Percentiles rank a stretch among this genome's conserved stretches.
Evolutionary conservation across 108 stramenopile species (phyloP).

Genomic region (Nitzschia putrida): DNA sequence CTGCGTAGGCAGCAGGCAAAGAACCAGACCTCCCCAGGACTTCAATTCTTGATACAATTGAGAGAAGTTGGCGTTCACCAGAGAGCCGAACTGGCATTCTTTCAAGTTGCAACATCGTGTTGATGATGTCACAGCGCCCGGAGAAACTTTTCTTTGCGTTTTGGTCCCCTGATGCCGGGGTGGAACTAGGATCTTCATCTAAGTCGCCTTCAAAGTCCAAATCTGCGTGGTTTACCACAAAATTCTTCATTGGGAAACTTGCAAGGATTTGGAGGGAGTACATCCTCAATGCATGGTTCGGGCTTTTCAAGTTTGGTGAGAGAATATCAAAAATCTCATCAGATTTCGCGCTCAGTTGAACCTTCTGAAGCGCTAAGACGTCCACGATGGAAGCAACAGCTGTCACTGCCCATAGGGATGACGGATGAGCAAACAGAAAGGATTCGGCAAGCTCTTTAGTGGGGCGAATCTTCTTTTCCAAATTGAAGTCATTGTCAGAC

Average conservation of each 20-base stretch:
- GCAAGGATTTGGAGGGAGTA: conserved; percentile 72
- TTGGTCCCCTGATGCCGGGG: conserved; percentile 2
- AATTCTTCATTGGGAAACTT: conserved; percentile 63
- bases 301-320: conserved; percentile 54
- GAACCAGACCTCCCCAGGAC: conserved; percentile 67
- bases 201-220: conserved; percentile 79
- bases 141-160: background rate
- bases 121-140: conserved; percentile 67
- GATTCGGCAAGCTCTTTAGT: conserved; percentile 36
- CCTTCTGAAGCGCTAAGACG: conserved; percentile 23
- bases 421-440: conserved; percentile 35
- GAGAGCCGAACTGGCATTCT: conserved; percentile 55
- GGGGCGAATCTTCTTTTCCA: background rate
- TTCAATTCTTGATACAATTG: conserved; percentile 61
- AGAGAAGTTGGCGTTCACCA: conserved; percentile 58
- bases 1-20: conserved; percentile 76
- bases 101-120: conserved; percentile 61
- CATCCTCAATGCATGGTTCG: conserved; percentile 69
- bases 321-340: conserved; percentile 58
- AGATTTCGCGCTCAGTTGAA: background rate
- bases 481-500: too few species aligned
- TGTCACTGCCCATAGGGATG: conserved; percentile 59
- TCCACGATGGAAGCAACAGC: conserved; percentile 48
- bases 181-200: conserved; percentile 64
- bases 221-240: conserved; percentile 72